Base-by-base conservation (phyloP, 768 basidiomycete genomes). In the Trametes sanguinea region DNA sequence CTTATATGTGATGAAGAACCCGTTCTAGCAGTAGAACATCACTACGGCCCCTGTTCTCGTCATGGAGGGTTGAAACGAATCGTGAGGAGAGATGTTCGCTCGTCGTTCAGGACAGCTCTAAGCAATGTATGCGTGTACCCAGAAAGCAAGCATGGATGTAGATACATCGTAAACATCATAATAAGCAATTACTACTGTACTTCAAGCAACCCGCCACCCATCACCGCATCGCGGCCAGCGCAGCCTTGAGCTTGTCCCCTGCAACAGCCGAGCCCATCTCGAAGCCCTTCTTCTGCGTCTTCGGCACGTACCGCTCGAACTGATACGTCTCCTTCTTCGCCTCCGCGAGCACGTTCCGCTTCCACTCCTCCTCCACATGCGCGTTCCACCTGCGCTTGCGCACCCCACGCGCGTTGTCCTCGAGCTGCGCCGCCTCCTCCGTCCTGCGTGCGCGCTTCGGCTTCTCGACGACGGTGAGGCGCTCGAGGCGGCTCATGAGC, bases 401-500 rank as follows among this genome's bases (percentile, higher is more conserved):
- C 35, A 39, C 55, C 11, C 11, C 42, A 14, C 8, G 42, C 10
- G 39, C 39, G 39, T 14, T 37, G 30, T 11, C 30, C 29, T 17
- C 48, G 29, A 8, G 17, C 48, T 10, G 3, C 10, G 29, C 48
- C 27, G 5, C 4, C 16, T 6, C 27, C 27, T 47, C 39, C 48
- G 57, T 11, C 35, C 22, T 6, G 27, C 56, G 47, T 17, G 6
- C 56, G 27, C 45, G 32, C n/a, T 30, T n/a, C 2, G 52, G 45
- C 39, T 42, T 47, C 16, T 27, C 35, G 35, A 17, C 52, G 69
- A 69, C 54, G 70, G 72, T 6, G 13, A 81, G 70, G 48, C 64
- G 73, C 68, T 89, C 87, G 39, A 90, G 83, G 47, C 77, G 78
- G 16, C 73, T 69, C 32, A 90, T 64, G 43, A 85, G 73, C 7